These are phyloP conservation scores for Kazachstania viticola DNA, from an alignment of 805 yeast species.

Conservation along the genomic window DNA sequence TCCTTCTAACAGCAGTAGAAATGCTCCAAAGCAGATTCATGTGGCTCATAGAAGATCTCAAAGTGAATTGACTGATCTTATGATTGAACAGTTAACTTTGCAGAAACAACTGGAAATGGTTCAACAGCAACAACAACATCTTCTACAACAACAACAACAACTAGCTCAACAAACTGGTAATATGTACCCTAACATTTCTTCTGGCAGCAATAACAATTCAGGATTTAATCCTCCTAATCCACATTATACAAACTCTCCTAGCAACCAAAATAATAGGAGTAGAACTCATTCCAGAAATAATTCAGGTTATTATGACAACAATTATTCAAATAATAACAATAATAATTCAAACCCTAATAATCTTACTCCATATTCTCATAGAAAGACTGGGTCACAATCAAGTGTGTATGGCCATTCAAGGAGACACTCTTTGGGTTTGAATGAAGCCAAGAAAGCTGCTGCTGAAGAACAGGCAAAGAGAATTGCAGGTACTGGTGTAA, in stretches of 20 bases:
- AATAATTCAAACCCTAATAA: slow-evolving; percentile 11
- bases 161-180: slow-evolving; percentile 49
- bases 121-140: slow-evolving; percentile 85
- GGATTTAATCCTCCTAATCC: slow-evolving; percentile 16
- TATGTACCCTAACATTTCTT: slow-evolving; percentile 22
- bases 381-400: slow-evolving; percentile 38
- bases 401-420: slow-evolving; percentile 63
- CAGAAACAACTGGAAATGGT: slow-evolving; percentile 89
- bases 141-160: slow-evolving; percentile 29
- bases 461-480: slow-evolving; percentile 78
- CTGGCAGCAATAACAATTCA: slow-evolving; percentile 8
- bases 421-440: slow-evolving; percentile 83
- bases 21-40: slow-evolving; percentile 54
- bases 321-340: slow-evolving; percentile 7
- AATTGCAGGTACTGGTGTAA: slow-evolving; percentile 14
- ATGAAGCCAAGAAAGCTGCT: slow-evolving; percentile 95
- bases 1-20: slow-evolving; percentile 26
- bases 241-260: slow-evolving; percentile 17
- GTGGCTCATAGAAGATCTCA: slow-evolving; percentile 97
- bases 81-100: slow-evolving; percentile 78
- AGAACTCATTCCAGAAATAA: slow-evolving; percentile 28
- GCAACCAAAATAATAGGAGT: slow-evolving; percentile 15
- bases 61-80: slow-evolving; percentile 82
- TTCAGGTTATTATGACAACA: slow-evolving; percentile 22
- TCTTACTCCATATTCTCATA: too few relatives aligned